Base-by-base conservation (phyloP, 177 flowering plant species). In the Tripterygium wilfordii region DNA sequence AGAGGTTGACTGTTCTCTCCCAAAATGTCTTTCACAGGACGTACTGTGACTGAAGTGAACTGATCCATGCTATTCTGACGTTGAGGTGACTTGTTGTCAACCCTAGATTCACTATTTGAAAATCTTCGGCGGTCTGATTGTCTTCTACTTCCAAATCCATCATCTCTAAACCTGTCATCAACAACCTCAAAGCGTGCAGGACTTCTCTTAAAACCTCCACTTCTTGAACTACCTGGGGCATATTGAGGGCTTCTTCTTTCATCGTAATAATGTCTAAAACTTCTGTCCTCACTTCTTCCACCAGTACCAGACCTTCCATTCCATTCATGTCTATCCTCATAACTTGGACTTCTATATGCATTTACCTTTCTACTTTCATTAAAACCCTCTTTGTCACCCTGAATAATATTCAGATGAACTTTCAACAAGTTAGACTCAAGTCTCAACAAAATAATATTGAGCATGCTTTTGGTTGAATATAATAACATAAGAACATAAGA, bases 131-230 rank as follows among this genome's bases (percentile, higher is more conserved):
- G 22, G 13, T 30, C 27, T 43, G 55, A 30, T 48, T 35, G 41
- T 49, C 65, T 62, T 14, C 65, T 41, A 53, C 48, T 49, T 42
- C 55, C 49, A 41, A 14, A 12, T 31, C 40, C 55, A 51, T 58
- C 64, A 37, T 67, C 70, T 35, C 66, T 51, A 40, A 70, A 22
- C 49, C 79, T 62, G 48, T 70, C 59, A 57, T 74, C 76, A 23
- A 74, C 74, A 62, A 74, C 48, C 62, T 74, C 79, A 57, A 71
- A 58, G n/a, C 60, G 64, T 32, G 38, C 37, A 54, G 70, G 46
- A 42, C 49, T 65, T 49, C 60, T 71, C 51, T 38, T 60, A 4
- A 3, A 41, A 36, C 70, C 63, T 36, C 73, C 66, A 46, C 16
- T 38, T 55, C 71, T 59, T 29, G 56, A 36, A 29, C 45, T 57